Evolutionary conservation across 1,139 yeast genomes (phyloP).

Genomic region (Wickerhamiella infanticola): DNA sequence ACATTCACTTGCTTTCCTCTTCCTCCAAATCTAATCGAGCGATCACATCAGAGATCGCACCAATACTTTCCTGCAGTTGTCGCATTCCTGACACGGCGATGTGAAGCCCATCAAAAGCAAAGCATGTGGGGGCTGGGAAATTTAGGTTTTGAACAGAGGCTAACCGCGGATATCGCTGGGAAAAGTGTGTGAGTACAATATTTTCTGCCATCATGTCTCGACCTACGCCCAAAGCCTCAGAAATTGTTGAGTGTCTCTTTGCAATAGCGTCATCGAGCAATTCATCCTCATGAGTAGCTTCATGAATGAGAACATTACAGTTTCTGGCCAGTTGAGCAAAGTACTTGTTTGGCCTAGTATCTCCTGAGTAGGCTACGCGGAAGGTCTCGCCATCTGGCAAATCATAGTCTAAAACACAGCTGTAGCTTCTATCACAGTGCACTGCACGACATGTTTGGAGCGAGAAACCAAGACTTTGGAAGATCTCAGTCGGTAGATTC

Average conservation of each 20-base stretch:
- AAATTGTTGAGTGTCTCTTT: slow-evolving; percentile 79
- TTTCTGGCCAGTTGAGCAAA: slow-evolving; percentile 42
- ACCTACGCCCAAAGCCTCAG: slow-evolving; percentile 68
- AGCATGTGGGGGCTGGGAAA: slow-evolving; percentile 12
- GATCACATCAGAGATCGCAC: slow-evolving; percentile 16
- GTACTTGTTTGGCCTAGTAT: slow-evolving; percentile 71
- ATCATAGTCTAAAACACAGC: slow-evolving; percentile 41
- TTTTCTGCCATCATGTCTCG: slow-evolving; percentile 56
- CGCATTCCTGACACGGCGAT: slow-evolving; percentile 30
- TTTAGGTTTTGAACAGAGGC: slow-evolving; percentile 29
- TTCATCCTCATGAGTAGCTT: slow-evolving; percentile 77
- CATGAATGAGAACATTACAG: slow-evolving; percentile 79
- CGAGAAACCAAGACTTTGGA: neutral
- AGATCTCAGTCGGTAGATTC: neutral
- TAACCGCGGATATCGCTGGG: slow-evolving; percentile 70
- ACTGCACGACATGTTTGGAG: slow-evolving; percentile 56
- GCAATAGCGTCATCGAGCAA: slow-evolving; percentile 65
- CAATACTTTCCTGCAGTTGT: slow-evolving; percentile 20
- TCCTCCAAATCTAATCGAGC: slow-evolving; percentile 10
- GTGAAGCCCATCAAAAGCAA: slow-evolving; percentile 52
- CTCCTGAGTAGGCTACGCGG: slow-evolving; percentile 83
- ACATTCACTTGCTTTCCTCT: neutral
- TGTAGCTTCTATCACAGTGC: slow-evolving; percentile 78
- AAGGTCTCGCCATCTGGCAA: slow-evolving; percentile 25
- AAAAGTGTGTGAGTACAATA: slow-evolving; percentile 74